phyloP scores from a whole-genome alignment of 257 asterid genomes.

The Solanum peruvianum region DNA sequence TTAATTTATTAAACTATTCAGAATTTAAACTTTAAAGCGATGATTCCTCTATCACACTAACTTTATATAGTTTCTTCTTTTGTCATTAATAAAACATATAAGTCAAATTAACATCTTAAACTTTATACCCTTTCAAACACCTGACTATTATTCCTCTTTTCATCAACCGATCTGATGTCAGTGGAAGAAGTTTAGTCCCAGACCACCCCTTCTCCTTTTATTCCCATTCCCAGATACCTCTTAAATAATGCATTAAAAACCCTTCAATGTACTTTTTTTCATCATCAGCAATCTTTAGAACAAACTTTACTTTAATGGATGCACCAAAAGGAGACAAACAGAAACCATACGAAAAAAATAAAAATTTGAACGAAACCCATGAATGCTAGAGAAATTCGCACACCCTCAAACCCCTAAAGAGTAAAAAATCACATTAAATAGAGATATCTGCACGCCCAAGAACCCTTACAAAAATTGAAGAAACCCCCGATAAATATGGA shows the following conservation, averaged over 20 bases:
- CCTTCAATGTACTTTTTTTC: not conserved
- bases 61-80: not conserved
- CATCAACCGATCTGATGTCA: not conserved
- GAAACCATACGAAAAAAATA: not conserved
- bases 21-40: not conserved
- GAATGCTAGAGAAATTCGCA: not conserved
- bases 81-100: not conserved
- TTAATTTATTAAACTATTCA: not conserved
- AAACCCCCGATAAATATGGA: not conserved
- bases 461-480: not conserved
- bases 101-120: not conserved
- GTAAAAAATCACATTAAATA: not conserved
- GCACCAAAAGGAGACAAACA: not conserved
- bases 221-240: not conserved
- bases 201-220: not conserved
- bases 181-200: not conserved
- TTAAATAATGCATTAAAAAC: not conserved
- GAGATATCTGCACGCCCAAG: not conserved
- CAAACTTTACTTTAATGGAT: not conserved
- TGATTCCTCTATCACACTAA: not conserved
- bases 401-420: not conserved
- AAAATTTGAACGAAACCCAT: not conserved
- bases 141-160: not conserved
- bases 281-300: not conserved
- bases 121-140: not conserved